Percentiles rank a stretch among this genome's conserved stretches.
Conservation (phyloP, 768 basidiomycete genomes). For the Tulasnella sp. region DNA sequence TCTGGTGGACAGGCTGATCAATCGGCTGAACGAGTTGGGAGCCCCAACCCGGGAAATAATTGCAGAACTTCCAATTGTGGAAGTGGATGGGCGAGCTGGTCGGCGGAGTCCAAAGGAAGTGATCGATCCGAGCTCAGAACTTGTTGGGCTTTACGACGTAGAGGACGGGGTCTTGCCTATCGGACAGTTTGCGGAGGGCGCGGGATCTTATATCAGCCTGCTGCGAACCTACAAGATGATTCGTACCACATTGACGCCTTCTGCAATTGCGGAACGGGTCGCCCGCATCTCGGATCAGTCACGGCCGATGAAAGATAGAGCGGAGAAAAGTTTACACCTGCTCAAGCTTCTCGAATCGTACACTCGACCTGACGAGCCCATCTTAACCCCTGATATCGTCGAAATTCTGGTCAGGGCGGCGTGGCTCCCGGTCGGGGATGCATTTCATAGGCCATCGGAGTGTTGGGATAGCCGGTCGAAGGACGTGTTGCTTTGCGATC, state of each 20-base stretch:
- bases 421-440: background rate
- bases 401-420: conserved; percentile 22
- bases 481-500: conserved; percentile 1
- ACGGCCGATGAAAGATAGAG: background rate
- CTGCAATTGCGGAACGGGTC: background rate
- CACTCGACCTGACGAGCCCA: conserved; percentile 37
- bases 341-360: background rate
- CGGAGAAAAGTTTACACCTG: background rate
- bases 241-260: background rate
- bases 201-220: background rate
- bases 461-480: background rate
- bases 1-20: background rate
- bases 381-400: conserved; percentile 39
- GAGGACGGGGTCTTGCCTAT: background rate
- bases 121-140: background rate
- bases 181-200: background rate
- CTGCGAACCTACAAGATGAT: background rate
- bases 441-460: background rate
- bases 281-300: background rate
- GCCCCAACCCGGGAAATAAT: background rate
- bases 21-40: background rate
- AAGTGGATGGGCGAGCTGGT: background rate
- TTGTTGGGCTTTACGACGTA: background rate
- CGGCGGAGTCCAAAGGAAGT: background rate
- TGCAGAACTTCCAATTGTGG: background rate